Conservation (phyloP, 106 monocot species). For the Cymbidium sinense region DNA sequence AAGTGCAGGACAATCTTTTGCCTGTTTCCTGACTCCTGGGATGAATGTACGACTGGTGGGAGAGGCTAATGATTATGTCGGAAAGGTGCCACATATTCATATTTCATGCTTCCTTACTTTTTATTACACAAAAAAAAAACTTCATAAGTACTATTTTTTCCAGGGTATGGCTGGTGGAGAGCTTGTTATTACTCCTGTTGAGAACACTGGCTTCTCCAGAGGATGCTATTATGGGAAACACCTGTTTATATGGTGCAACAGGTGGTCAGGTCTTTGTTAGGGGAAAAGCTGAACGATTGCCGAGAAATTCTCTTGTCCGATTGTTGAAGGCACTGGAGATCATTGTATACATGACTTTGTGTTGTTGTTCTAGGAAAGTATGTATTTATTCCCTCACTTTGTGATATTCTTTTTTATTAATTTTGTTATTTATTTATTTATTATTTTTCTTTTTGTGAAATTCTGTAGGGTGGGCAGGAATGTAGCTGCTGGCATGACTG, state of each 20-base stretch:
- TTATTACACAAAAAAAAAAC: neutral
- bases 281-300: constrained; percentile 97
- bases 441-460: too few relatives aligned
- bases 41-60: constrained; percentile 87
- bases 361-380: constrained; percentile 97
- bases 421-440: neutral
- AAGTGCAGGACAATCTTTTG: constrained; percentile 98
- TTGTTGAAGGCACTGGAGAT: constrained; percentile 98
- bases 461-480: constrained; percentile 87
- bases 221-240: constrained; percentile 93
- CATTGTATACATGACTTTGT: constrained; percentile 98
- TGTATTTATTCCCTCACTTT: constrained; percentile 15
- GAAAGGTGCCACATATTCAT: constrained; percentile 52
- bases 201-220: constrained; percentile 70
- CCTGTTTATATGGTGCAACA: constrained; percentile 96
- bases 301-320: constrained; percentile 90
- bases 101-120: neutral
- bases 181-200: constrained; percentile 72
- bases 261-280: constrained; percentile 93
- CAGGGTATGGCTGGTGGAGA: constrained; percentile 99
- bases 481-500: constrained; percentile 99
- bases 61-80: constrained; percentile 98
- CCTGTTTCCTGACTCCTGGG: constrained; percentile 88
- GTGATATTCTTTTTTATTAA: neutral
- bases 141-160: constrained; percentile 5